Base-by-base conservation (phyloP, 192 early-diverging fungal genomes). In the Podila verticillata region DNA sequence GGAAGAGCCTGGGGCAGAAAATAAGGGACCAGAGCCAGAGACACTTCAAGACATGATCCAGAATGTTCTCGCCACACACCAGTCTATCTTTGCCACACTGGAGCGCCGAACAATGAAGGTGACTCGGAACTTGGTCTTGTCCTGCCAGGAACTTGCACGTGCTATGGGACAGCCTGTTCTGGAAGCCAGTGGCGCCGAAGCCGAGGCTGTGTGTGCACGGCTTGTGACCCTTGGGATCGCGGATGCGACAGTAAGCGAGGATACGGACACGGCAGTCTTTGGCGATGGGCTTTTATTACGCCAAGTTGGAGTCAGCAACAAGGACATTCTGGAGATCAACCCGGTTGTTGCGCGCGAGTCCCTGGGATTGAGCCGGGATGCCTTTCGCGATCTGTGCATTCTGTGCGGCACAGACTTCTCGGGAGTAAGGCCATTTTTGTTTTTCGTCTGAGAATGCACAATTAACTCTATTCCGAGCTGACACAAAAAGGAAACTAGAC, bases 351-450 rank as follows among this genome's bases (percentile, higher is more conserved):
- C 87, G 10, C 71, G 75, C 32, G 48, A 58, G 20, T 82, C 73
- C 26, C 80, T 94, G 17, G 83, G 84, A 5, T 66, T 94, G 20
- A 86, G 75, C 7, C 74, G 82, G 35, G 70, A 72, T 30, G 74
- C 84, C 7, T 94, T 92, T 70, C 62, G 90, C 7, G 92, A 95
- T 69, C 29, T 95, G 60, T 92, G 93, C 67, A 93, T 95, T 51
- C 73, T 95, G 24, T 93, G 92, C 65, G 93, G 92, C 30, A 95
- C 92, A 0, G 93, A 95, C 62, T 95, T 92, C 80, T 85, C 87
- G 44, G 83, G 85, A 8, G 77, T 80, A 68, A 72, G 59, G 51
- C 9, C 20, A 0, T 4, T 19, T 22, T 61, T 44, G 1, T 22
- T 7, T 60, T 32, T 10, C 29, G 39, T 44, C 17, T 15, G 1